Conservation (phyloP, 1,284 basidiomycete species). For the Porogramme epimiltina region DNA sequence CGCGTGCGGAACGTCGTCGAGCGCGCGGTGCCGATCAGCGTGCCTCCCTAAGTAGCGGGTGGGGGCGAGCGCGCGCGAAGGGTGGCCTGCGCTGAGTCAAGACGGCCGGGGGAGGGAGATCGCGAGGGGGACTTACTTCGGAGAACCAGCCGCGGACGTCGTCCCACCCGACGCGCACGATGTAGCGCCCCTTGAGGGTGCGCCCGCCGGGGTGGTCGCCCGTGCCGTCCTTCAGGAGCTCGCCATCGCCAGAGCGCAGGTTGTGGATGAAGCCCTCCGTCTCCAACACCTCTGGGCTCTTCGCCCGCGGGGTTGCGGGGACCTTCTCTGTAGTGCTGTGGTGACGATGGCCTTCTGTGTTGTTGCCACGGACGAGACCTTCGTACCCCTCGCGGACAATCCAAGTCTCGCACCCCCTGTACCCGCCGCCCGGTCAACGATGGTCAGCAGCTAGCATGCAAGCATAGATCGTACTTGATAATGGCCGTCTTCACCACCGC, state of each 20-base stretch:
- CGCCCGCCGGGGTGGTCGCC: conserved; percentile 73
- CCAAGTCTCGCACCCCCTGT: conserved; percentile 89
- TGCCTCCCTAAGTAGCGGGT: conserved; percentile 88
- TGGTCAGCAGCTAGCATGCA: not conserved
- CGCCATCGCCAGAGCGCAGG: conserved; percentile 90
- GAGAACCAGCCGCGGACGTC: conserved; percentile 96
- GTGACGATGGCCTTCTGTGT: conserved; percentile 34
- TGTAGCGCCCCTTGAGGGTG: conserved; percentile 88
- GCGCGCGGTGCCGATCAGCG: conserved; percentile 94
- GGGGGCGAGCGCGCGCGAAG: not conserved
- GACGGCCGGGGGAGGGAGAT: not conserved
- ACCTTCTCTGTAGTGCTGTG: conserved; percentile 16
- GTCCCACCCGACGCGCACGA: conserved; percentile 97
- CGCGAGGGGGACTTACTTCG: conserved; percentile 51
- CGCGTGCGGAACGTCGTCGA: conserved; percentile 85
- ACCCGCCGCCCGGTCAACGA: conserved; percentile 1
- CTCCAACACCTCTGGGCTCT: conserved; percentile 29
- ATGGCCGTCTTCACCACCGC: conserved; percentile 90
- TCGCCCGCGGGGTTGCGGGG: conserved; percentile 24
- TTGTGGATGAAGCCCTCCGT: conserved; percentile 57
- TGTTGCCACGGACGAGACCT: conserved; percentile 82
- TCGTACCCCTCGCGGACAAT: conserved; percentile 98
- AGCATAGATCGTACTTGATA: conserved; percentile 62
- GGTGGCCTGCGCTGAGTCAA: conserved; percentile 4
- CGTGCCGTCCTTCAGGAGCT: conserved; percentile 88